A percentile compares a stretch with the other conserved stretches of the same genome.
These are phyloP conservation scores for Strobilomyces echinocephalus DNA, from an alignment of 768 basidiomycete genomes.

Conservation along the genomic window DNA sequence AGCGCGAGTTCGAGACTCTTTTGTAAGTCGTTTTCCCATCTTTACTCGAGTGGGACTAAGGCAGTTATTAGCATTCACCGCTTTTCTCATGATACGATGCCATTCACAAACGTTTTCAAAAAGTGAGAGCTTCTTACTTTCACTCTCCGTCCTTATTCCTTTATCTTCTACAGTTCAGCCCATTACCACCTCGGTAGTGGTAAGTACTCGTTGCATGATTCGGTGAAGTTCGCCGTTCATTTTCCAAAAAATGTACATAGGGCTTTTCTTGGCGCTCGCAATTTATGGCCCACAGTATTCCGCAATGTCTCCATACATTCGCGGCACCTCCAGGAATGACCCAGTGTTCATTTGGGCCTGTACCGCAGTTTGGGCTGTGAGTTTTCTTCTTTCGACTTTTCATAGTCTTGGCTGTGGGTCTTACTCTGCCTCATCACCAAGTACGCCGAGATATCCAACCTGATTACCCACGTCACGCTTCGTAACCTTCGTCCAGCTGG, in stretches of 20 bases:
- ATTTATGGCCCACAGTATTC: slow-evolving; percentile 81
- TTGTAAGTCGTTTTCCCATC: slow-evolving; percentile 50
- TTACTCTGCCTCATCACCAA: slow-evolving; percentile 28
- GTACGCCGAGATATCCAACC: slow-evolving; percentile 84
- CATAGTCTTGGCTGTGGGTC: not conserved
- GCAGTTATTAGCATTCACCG: slow-evolving; percentile 69
- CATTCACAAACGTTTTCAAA: slow-evolving; percentile 75
- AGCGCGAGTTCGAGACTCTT: slow-evolving; percentile 89
- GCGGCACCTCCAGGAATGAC: slow-evolving; percentile 59
- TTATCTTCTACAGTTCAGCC: slow-evolving; percentile 51
- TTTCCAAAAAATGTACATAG: slow-evolving; percentile 25
- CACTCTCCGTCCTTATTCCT: not conserved
- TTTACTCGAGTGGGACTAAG: not conserved
- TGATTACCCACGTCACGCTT: slow-evolving; percentile 76
- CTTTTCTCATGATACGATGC: slow-evolving; percentile 96
- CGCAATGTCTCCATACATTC: slow-evolving; percentile 55
- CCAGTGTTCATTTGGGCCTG: slow-evolving; percentile 64
- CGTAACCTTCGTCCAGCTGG: slow-evolving; percentile 80
- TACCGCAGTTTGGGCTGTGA: slow-evolving; percentile 68
- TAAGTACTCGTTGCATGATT: slow-evolving; percentile 17
- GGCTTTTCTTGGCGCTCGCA: slow-evolving; percentile 72
- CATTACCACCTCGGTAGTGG: slow-evolving; percentile 86
- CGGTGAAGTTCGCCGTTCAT: not conserved
- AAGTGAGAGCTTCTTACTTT: slow-evolving; percentile 54
- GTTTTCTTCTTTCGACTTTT: slow-evolving; percentile 28